Base-by-base conservation (phyloP, 2,329 filamentous ascomycete genomes). In the Dactylonectria macrodidyma region DNA sequence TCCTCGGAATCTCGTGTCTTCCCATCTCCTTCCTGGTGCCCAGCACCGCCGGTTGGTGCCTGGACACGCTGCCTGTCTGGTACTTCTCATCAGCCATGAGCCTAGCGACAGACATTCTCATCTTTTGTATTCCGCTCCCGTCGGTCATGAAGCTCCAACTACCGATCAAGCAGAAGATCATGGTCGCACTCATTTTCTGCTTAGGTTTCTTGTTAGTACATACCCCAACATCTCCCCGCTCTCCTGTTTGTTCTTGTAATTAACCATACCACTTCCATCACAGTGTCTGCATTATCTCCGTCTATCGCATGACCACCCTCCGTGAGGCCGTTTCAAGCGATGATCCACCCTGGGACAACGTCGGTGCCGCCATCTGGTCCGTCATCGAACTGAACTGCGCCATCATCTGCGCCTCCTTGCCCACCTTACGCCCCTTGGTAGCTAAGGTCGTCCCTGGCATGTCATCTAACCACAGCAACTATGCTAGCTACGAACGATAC, bases 61-160 rank as follows among this genome's bases (percentile, higher is more conserved):
- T 79, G 38, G 65, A 77, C 30, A 75, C 77, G 11, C 65, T 79
- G 26, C 71, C 76, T 1, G 70, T 79, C n/a, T 79, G 77, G 76
- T 79, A 79, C 59, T 75, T 76, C 34, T 78, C 77, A 0, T 77
- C 77, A 12, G 67, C 63, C 51, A 75, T 76, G 69, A 77, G 72
- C 46, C 71, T 77, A 50, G 72, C 69, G 12, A 41, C 38, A 16
- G 38, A 41, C 16, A 41, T 41, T 41, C 12, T 41, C 38, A 41
- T 41, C 12, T 16, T 41, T 41, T 41, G 16, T 11, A 12, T 41
- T 14, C 16, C 12, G 12, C 38, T 16, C 12, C 38, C 16, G 16
- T 41, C 38, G 16, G 10, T 16, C 38, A 16, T 41, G 12, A 41
- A 41, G 38, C 38, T 41, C 3, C 38, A 12, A 16, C 38, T 12